phyloP scores from a whole-genome alignment of 23 red algal genomes.

The Rhodosorus marinus region DNA sequence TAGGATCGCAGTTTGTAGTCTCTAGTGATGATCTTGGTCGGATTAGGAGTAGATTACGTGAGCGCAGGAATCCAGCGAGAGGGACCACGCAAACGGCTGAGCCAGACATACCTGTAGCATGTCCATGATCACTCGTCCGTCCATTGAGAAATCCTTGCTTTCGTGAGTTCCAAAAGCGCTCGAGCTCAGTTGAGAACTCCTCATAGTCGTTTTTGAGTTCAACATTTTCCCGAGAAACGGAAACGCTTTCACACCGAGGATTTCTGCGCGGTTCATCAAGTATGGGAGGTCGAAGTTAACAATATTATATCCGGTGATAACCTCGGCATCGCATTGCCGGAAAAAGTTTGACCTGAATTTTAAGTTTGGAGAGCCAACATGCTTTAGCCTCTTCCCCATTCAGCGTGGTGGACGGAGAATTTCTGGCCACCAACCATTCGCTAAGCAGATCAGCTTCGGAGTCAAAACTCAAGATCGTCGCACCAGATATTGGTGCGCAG shows the following conservation, averaged over 20 bases:
- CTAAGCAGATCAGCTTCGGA: constrained; percentile 49
- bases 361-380: neutral
- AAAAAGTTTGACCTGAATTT: constrained; percentile 52
- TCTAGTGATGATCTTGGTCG: constrained; percentile 72
- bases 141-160: constrained; percentile 58
- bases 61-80: neutral
- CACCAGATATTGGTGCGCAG: constrained; percentile 76
- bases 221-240: constrained; percentile 58
- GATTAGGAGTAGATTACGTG: neutral
- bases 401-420: neutral
- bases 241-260: constrained; percentile 40
- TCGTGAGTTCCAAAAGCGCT: constrained; percentile 93
- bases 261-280: constrained; percentile 63
- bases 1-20: constrained; percentile 98
- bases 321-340: constrained; percentile 51
- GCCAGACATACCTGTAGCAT: too few relatives aligned
- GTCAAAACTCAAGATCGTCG: constrained; percentile 38
- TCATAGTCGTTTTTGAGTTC: constrained; percentile 44
- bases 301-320: constrained; percentile 98
- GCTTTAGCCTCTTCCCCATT: neutral
- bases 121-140: constrained; percentile 87
- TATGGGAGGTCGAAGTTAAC: constrained; percentile 99
- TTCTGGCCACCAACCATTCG: too few relatives aligned
- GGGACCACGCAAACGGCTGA: neutral
- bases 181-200: constrained; percentile 57